Base-by-base conservation (phyloP, 805 yeast species). In the Cyberlindnera samutprakarnensis region DNA sequence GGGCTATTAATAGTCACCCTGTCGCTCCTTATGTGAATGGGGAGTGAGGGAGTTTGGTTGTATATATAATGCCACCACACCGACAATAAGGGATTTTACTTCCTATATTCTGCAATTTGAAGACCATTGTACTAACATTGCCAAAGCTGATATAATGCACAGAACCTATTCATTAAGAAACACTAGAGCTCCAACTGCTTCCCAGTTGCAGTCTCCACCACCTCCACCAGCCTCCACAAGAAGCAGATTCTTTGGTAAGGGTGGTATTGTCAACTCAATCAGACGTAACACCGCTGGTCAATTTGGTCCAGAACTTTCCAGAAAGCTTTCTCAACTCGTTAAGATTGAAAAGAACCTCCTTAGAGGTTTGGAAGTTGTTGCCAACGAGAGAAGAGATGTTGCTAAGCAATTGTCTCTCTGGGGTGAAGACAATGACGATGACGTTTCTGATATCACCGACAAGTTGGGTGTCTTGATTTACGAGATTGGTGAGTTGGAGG, bases 91-190 rank as follows among this genome's bases (percentile, higher is more conserved):
- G n/a, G n/a, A n/a, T n/a, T n/a, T n/a, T n/a, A n/a, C n/a, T n/a
- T n/a, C n/a, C n/a, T n/a, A n/a, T n/a, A n/a, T n/a, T n/a, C n/a
- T n/a, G n/a, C n/a, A n/a, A n/a, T n/a, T n/a, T n/a, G n/a, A n/a
- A n/a, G n/a, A 25, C 14, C 23, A 6, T n/a, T 7, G n/a, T 24
- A 28, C 35, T 26, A 27, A 18, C 31, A 62, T 13, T 15, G 13
- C 27, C 5, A 14, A 3, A 24, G 27, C 13, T n/a, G 13, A 17
- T 21, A 25, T 18, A 44, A 92, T 92, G 98, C 96, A 90, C 73
- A 83, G 96, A 79, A 90, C 98, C 31, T 92, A 92, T 66, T 90
- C 98, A 22, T 72, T 90, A 64, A 87, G 98, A 75, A 78, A 87
- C 51, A 61, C 80, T 35, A 83, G 95, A 64, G 97, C 96, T 24